Base-by-base conservation (phyloP, 177 flowering plant species). In the Vitis hybrid region DNA sequence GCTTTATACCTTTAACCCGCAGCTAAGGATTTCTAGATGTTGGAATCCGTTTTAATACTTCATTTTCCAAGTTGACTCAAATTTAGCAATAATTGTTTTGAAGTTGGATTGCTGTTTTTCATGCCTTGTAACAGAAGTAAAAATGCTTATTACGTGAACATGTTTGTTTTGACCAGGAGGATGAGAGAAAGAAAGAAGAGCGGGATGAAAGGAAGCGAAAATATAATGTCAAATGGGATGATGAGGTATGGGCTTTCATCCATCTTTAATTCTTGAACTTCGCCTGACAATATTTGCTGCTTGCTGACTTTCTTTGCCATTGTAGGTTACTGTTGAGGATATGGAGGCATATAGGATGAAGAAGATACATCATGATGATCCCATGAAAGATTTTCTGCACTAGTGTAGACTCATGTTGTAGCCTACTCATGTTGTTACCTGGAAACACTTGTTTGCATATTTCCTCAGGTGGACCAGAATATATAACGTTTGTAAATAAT, bases 271-370 rank as follows among this genome's bases (percentile, higher is more conserved):
- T 16, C 3, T 22, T 39, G 45, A 39, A 39, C 8, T 0, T 7
- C 45, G 2, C 45, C 45, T 39, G 10, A 50, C 16, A 11, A 26
- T 67, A 54, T 59, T 6, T 45, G 31, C 18, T 50, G 16, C 31
- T 2, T 19, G 52, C 48, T 45, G 61, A 2, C 10, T 5, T 11
- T 1, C 39, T 54, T 64, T 15, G 7, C 8, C 12, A 50, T 55
- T 73, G 48, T 68, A 89, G 92, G 93, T 94, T 49, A 92, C 97
- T 20, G 79, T 85, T 5, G 97, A 94, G 81, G 97, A 90, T 34
- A 92, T 92, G 94, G 97, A 94, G 69, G 97, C 97, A 3, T 92
- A 84, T 58, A 74, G 94, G 73, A 89, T 90, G 92, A 94, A 92
- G 81, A 90, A 68, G 77, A 56, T 86, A 22, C 97, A 88, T 63